Evolutionary conservation across 106 monocot genomes (phyloP).

Genomic region (Xerophyta viscosa): DNA sequence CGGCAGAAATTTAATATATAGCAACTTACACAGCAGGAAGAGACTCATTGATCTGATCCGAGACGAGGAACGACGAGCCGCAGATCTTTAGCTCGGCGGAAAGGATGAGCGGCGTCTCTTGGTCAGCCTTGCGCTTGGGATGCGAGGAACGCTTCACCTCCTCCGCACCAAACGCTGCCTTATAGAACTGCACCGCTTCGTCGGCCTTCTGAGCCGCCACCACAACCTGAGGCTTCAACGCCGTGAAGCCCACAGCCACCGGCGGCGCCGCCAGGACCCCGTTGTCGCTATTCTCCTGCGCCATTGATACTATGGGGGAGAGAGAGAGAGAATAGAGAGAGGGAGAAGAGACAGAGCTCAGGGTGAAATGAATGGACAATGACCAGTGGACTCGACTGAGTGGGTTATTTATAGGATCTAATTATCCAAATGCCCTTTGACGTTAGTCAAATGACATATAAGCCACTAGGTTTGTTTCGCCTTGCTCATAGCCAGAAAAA

Average conservation of each 20-base stretch:
- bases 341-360: too few relatives aligned
- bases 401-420: too few relatives aligned
- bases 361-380: too few relatives aligned
- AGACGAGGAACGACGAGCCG: slow-evolving; percentile 25
- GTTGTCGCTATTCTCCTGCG: slow-evolving; percentile 4
- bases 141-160: slow-evolving; percentile 27
- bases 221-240: slow-evolving; percentile 29
- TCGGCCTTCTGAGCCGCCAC: slow-evolving; percentile 37
- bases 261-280: too few relatives aligned
- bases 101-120: slow-evolving; percentile 28
- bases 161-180: slow-evolving; percentile 44
- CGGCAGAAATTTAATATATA: neutral
- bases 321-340: too few relatives aligned
- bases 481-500: too few relatives aligned
- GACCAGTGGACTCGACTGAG: too few relatives aligned
- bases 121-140: slow-evolving; percentile 48
- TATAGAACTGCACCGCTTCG: slow-evolving; percentile 46
- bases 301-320: slow-evolving; percentile 23
- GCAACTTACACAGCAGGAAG: slow-evolving; percentile 1
- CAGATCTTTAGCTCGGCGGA: slow-evolving; percentile 47
- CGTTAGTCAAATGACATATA: too few relatives aligned
- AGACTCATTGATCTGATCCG: slow-evolving; percentile 29
- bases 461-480: too few relatives aligned
- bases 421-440: too few relatives aligned
- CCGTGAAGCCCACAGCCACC: slow-evolving; percentile 4